A percentile compares a stretch with the other conserved stretches of the same genome.
phyloP scores from a whole-genome alignment of 2,329 filamentous ascomycete genomes.

The Talaromyces verruculosus region DNA sequence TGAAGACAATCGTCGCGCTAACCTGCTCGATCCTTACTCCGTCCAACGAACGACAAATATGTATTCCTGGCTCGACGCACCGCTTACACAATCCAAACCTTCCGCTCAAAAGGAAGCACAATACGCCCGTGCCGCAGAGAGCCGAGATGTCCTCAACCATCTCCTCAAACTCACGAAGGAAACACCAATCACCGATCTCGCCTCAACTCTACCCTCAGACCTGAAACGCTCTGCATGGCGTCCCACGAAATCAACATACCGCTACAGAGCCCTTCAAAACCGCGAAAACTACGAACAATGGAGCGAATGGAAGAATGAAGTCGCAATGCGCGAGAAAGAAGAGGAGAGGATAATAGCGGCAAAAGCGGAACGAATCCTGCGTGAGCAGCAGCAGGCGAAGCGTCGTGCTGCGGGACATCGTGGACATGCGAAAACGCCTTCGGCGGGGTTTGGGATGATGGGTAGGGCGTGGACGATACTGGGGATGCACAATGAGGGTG shows the following conservation, averaged over 20 bases:
- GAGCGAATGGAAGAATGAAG: constrained; percentile 46
- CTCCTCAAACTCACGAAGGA: constrained; percentile 47
- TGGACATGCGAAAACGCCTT: constrained; percentile 26
- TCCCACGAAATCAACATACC: constrained; percentile 43
- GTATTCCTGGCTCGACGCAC: constrained; percentile 47
- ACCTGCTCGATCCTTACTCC: constrained; percentile 44
- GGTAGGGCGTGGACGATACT: constrained; percentile 44
- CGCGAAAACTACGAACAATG: constrained; percentile 50
- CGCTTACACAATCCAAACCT: constrained; percentile 33
- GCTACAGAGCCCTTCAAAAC: constrained; percentile 46
- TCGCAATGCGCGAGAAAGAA: constrained; percentile 39
- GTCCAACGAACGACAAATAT: constrained; percentile 42
- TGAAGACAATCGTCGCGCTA: constrained; percentile 45
- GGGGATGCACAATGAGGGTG: constrained; percentile 38
- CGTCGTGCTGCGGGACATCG: constrained; percentile 24
- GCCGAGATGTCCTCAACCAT: constrained; percentile 43
- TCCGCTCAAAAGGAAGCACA: constrained; percentile 33
- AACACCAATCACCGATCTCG: constrained; percentile 41
- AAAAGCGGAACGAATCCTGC: constrained; percentile 34
- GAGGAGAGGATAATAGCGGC: constrained; percentile 38
- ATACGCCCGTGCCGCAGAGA: constrained; percentile 41
- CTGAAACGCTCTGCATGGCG: constrained; percentile 40
- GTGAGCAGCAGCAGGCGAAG: constrained; percentile 30
- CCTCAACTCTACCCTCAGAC: constrained; percentile 33
- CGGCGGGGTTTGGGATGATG: constrained; percentile 42